These are phyloP conservation scores for Colletotrichum sp. DNA, from an alignment of 2,329 filamentous ascomycete species.

Conservation along the genomic window DNA sequence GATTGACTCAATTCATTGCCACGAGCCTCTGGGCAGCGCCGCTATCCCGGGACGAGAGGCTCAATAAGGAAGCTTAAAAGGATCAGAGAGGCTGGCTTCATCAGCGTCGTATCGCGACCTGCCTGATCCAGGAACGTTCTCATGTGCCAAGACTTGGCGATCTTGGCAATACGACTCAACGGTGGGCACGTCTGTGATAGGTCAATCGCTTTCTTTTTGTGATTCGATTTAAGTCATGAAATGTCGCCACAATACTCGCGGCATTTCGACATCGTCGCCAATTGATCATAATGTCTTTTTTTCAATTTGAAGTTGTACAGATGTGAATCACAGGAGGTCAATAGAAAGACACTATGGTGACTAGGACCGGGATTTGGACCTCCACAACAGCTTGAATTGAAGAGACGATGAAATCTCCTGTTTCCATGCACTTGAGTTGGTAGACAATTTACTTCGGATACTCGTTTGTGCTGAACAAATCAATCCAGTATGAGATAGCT, in stretches of 20 bases:
- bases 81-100: neutral
- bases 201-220: neutral
- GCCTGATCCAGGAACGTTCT: slow-evolving; percentile 9
- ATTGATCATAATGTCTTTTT: neutral
- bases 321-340: neutral
- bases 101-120: neutral
- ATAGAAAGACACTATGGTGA: no score
- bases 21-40: neutral
- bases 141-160: neutral
- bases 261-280: neutral
- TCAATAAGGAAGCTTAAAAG: slow-evolving; percentile 2
- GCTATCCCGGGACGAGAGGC: neutral
- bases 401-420: no score
- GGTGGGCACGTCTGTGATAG: neutral
- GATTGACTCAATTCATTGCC: neutral
- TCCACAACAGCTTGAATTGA: no score
- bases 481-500: neutral
- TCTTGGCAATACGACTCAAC: neutral
- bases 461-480: fast-evolving
- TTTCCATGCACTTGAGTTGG: no score
- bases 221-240: neutral
- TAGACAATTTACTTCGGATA: neutral
- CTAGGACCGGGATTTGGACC: no score
- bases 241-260: neutral
- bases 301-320: neutral